phyloP scores from a whole-genome alignment of 495 filamentous ascomycete genomes.

The Hypoxylon perforatum region DNA sequence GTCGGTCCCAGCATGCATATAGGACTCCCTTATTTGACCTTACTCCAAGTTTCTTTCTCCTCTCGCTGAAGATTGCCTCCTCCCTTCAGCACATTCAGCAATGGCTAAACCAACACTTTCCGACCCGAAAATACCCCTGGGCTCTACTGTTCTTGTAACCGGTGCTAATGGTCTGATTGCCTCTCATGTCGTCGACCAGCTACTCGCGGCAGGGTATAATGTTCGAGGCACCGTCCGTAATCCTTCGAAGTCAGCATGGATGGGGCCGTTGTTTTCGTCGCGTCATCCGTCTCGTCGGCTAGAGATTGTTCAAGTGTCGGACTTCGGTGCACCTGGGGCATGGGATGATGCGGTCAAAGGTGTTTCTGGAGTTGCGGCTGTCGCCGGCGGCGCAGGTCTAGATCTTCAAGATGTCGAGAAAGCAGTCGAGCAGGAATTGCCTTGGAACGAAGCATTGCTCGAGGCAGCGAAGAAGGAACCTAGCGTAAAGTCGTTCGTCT shows the following conservation, averaged over 20 bases:
- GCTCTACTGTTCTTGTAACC: conserved; percentile 41
- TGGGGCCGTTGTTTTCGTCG: conserved; percentile 31
- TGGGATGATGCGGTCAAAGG: conserved; percentile 40
- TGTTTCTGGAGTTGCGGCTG: conserved; percentile 44
- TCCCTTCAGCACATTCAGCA: too few species aligned
- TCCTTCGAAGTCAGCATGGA: conserved; percentile 25
- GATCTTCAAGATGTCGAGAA: conserved; percentile 36
- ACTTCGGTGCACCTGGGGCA: conserved; percentile 37
- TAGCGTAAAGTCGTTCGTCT: conserved; percentile 43
- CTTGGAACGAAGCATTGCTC: conserved; percentile 43
- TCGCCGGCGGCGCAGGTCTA: conserved; percentile 37
- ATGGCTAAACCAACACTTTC: conserved; percentile 21
- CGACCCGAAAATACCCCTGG: conserved; percentile 25
- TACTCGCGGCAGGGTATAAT: conserved; percentile 37
- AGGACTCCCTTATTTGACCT: too few species aligned
- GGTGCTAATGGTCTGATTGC: conserved; percentile 49
- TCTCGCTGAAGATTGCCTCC: too few species aligned
- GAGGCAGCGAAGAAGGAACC: conserved; percentile 37
- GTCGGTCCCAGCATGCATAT: too few species aligned
- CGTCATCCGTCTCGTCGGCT: conserved; percentile 41
- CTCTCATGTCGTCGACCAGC: conserved; percentile 34
- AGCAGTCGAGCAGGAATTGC: conserved; percentile 39
- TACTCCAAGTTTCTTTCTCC: too few species aligned
- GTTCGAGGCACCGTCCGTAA: conserved; percentile 43
- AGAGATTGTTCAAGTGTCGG: conserved; percentile 37